Base-by-base conservation (phyloP, 495 filamentous ascomycete genomes). In the Penicillium angulare region DNA sequence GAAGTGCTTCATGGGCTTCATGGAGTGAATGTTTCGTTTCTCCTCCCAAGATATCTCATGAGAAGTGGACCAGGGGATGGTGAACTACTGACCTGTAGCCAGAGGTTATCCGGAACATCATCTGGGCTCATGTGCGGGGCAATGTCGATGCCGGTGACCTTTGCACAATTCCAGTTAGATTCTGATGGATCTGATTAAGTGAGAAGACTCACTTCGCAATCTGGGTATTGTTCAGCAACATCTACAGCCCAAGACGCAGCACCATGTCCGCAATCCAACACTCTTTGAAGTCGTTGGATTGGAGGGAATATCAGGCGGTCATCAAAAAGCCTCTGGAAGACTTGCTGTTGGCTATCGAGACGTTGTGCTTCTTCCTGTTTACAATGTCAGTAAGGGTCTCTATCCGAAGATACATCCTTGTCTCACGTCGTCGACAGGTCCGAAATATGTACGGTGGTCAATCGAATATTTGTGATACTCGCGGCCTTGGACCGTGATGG, bases 121-220 rank as follows among this genome's bases (percentile, higher is more conserved):
- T 86, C 84, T 26, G 87, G 85, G 53, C 79, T 78, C 77, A 87
- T 80, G 58, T 88, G 84, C 45, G 88, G 86, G 59, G 81, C 84
- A 54, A 92, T 85, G 64, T 95, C 89, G 60, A 95, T 73, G 26
- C 88, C 89, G 58, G 86, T 82, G 17, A 93, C 88, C 89, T 95
- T 53, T 44, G 16, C 47, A 32, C 53, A 41, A 52, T 15, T n/a
- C 38, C 17, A n/a, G 39, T 69, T 45, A 69, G 57, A n/a, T 38
- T 41, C 44, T 32, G 22, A 21, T 22, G 21, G 18, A 16, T 26
- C 22, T 22, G 10, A 9, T 16, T 17, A 20, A 29, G 35, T 41
- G 43, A 55, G 45, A 43, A 26, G 33, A 49, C 44, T 55, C 65
- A 93, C 91, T 69, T 92, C 79, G 66, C 87, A 89, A 58, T 82